Evolutionary conservation across 345 rosid genomes (phyloP).

Genomic region (Euphorbia lathyris): DNA sequence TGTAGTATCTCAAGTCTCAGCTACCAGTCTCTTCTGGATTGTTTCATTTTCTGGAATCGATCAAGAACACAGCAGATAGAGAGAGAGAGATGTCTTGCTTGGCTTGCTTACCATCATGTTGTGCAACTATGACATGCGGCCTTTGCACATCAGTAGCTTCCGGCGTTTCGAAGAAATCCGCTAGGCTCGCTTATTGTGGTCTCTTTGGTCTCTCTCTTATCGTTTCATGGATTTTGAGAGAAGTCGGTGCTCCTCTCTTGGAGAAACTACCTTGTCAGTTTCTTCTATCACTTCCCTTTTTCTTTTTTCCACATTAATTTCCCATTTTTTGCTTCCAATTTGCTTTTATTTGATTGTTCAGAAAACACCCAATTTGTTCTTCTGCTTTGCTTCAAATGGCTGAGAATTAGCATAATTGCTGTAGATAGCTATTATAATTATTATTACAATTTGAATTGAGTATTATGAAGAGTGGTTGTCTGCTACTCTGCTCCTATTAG

Average conservation of each 20-base stretch:
- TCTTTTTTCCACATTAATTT: neutral
- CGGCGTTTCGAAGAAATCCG: slow-evolving; percentile 73
- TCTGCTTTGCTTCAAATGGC: neutral
- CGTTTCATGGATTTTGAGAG: slow-evolving; percentile 89
- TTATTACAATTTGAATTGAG: slow-evolving; percentile 1
- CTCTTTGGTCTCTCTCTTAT: slow-evolving; percentile 83
- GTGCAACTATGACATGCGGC: slow-evolving; percentile 80
- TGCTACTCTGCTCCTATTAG: neutral
- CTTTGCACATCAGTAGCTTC: slow-evolving; percentile 87
- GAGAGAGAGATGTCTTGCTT: slow-evolving; percentile 33
- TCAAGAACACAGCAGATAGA: neutral
- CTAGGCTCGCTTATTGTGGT: slow-evolving; percentile 88
- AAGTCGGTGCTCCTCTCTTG: slow-evolving; percentile 72
- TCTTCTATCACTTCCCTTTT: slow-evolving; percentile 1
- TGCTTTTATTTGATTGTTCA: neutral
- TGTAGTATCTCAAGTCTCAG: too few species aligned
- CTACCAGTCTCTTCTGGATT: slow-evolving; percentile 6
- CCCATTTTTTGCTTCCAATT: slow-evolving; percentile 2
- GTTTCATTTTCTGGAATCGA: neutral
- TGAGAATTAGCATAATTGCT: neutral
- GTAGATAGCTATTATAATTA: neutral
- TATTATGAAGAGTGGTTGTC: neutral
- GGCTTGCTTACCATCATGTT: slow-evolving; percentile 76
- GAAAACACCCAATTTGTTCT: neutral
- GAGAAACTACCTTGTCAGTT: slow-evolving; percentile 68